A percentile compares a stretch with the other conserved stretches of the same genome.
phyloP scores from a whole-genome alignment of 768 basidiomycete genomes.

The Leccinum imitatum region DNA sequence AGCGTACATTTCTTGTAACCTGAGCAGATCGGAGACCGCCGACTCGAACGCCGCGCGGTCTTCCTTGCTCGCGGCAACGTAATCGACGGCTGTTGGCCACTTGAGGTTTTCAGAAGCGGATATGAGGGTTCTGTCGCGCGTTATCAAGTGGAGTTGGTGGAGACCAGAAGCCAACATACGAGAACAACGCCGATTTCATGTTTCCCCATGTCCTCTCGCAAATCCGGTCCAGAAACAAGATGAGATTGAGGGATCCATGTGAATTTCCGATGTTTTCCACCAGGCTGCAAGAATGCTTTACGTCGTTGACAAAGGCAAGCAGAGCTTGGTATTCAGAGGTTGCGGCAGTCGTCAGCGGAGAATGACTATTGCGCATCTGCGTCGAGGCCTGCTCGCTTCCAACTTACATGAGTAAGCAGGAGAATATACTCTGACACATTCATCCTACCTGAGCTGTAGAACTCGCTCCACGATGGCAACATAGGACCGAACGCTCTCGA shows the following conservation, averaged over 20 bases:
- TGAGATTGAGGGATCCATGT: conserved; percentile 56
- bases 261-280: conserved; percentile 46
- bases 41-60: conserved; percentile 67
- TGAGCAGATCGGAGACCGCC: conserved; percentile 74
- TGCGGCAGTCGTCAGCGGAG: conserved; percentile 44
- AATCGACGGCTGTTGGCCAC: conserved; percentile 85
- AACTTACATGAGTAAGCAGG: conserved; percentile 9
- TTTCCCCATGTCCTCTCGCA: conserved; percentile 73
- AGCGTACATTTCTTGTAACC: conserved; percentile 76
- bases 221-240: conserved; percentile 60
- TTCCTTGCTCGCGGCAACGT: conserved; percentile 46
- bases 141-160: neutral
- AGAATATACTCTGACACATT: neutral
- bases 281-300: conserved; percentile 42
- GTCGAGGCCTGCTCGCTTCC: conserved; percentile 58
- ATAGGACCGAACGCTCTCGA: conserved; percentile 75
- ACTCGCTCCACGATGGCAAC: conserved; percentile 71
- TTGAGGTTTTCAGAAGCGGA: conserved; percentile 67
- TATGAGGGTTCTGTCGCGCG: conserved; percentile 52
- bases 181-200: conserved; percentile 63
- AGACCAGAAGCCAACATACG: conserved; percentile 43
- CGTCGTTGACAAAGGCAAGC: conserved; percentile 56
- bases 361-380: conserved; percentile 43
- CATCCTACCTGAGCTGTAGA: conserved; percentile 65
- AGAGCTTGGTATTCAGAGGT: conserved; percentile 61